phyloP scores from a whole-genome alignment of 306 rosid genomes.

The Pyrus communis region DNA sequence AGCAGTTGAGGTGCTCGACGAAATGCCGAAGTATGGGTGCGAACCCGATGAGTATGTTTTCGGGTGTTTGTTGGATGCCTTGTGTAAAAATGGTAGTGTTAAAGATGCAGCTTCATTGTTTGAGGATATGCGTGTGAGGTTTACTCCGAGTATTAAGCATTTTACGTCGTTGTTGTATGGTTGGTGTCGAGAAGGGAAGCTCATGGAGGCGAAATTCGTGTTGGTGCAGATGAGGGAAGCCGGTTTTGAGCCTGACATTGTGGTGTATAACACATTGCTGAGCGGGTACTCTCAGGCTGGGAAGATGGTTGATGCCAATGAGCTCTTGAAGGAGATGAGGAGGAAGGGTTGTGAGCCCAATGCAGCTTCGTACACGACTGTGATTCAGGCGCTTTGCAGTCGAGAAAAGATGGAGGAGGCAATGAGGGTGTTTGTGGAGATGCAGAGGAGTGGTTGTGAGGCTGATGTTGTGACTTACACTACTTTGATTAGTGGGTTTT shows the following conservation, averaged over 20 bases:
- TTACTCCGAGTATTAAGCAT: slow-evolving; percentile 51
- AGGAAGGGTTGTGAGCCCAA: slow-evolving; percentile 56
- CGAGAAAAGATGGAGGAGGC: slow-evolving; percentile 78
- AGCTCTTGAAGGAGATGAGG: slow-evolving; percentile 71
- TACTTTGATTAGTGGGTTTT: slow-evolving; percentile 67
- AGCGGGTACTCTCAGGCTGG: slow-evolving; percentile 66
- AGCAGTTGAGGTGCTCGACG: slow-evolving; percentile 73
- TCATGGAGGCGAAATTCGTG: slow-evolving; percentile 67
- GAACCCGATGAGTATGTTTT: slow-evolving; percentile 77
- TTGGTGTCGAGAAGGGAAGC: slow-evolving; percentile 85
- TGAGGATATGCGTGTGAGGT: slow-evolving; percentile 62
- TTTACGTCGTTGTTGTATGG: slow-evolving; percentile 83
- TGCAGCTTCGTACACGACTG: slow-evolving; percentile 52
- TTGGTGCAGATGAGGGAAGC: slow-evolving; percentile 70
- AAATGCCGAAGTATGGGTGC: slow-evolving; percentile 81
- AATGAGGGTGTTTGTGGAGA: slow-evolving; percentile 51
- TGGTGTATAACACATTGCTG: slow-evolving; percentile 64
- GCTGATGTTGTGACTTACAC: slow-evolving; percentile 65
- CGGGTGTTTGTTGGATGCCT: slow-evolving; percentile 75
- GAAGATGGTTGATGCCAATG: slow-evolving; percentile 74
- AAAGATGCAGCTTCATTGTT: slow-evolving; percentile 70
- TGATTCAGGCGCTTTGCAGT: slow-evolving; percentile 69
- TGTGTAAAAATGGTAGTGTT: slow-evolving; percentile 75
- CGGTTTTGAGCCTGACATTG: slow-evolving; percentile 62
- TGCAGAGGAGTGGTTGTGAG: slow-evolving; percentile 68